Evolutionary conservation across 2,329 filamentous ascomycete genomes (phyloP).

Genomic region (Rhinocladiella similis): DNA sequence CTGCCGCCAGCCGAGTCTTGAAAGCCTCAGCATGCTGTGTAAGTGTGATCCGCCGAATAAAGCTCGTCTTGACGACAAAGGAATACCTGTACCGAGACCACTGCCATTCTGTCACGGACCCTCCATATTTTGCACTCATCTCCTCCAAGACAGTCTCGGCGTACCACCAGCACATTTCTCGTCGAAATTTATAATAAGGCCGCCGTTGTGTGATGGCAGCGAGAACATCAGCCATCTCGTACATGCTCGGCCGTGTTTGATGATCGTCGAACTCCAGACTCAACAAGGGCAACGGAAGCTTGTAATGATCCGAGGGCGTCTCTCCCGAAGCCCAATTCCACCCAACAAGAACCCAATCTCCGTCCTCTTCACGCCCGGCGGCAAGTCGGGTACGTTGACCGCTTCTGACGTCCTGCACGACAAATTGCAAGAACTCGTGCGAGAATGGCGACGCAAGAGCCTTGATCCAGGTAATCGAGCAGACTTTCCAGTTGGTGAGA

Average conservation of each 20-base stretch:
- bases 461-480: constrained; percentile 28
- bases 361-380: constrained; percentile 22
- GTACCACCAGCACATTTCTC: constrained; percentile 29
- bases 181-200: constrained; percentile 16
- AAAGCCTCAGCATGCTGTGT: constrained; percentile 20
- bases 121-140: constrained; percentile 16
- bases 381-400: constrained; percentile 17
- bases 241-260: constrained; percentile 8
- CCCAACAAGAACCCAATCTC: constrained; percentile 23
- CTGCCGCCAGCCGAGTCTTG: constrained; percentile 14
- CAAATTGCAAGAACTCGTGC: constrained; percentile 27
- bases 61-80: constrained; percentile 24
- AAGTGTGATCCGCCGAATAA: constrained; percentile 15
- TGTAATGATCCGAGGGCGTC: constrained; percentile 22
- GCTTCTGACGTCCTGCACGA: constrained; percentile 19
- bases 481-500: constrained; percentile 12
- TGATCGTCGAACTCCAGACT: constrained; percentile 17
- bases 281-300: constrained; percentile 24
- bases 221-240: constrained; percentile 14
- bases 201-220: constrained; percentile 12
- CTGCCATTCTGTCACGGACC: constrained; percentile 23
- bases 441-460: constrained; percentile 27
- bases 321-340: constrained; percentile 20
- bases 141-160: constrained; percentile 21
- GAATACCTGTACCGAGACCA: constrained; percentile 25